phyloP scores from a whole-genome alignment of 2,329 filamentous ascomycete genomes.

The Beauveria pseudobassiana region DNA sequence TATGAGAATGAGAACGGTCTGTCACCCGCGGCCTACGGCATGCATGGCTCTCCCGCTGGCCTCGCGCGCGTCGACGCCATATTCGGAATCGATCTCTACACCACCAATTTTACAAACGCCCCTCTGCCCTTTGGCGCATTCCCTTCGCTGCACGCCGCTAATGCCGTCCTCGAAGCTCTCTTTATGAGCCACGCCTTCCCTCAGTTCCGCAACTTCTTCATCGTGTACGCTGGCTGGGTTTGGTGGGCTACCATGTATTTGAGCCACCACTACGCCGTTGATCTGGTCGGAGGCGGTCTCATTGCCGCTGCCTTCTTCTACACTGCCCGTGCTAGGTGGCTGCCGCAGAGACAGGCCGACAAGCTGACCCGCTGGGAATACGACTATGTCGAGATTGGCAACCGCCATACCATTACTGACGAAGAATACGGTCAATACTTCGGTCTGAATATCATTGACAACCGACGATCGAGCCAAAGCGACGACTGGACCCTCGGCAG shows the following conservation, averaged over 20 bases:
- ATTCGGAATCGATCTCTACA: conserved; percentile 89
- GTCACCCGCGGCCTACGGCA: conserved; percentile 85
- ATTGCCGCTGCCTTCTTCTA: conserved; percentile 75
- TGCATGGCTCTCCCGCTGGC: conserved; percentile 82
- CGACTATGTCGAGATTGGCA: conserved; percentile 82
- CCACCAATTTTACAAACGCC: conserved; percentile 81
- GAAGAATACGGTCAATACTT: conserved; percentile 42
- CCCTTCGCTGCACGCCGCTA: conserved; percentile 84
- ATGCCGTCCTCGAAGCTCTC: conserved; percentile 79
- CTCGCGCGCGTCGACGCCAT: conserved; percentile 82
- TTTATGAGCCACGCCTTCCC: conserved; percentile 95
- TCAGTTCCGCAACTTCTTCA: conserved; percentile 68
- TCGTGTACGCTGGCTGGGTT: conserved; percentile 82
- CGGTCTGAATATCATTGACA: conserved; percentile 38
- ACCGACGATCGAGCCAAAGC: conserved; percentile 47
- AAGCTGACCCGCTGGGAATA: conserved; percentile 93
- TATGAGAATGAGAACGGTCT: conserved; percentile 91
- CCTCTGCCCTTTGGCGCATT: conserved; percentile 93
- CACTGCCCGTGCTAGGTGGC: conserved; percentile 68
- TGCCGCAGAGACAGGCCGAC: conserved; percentile 74
- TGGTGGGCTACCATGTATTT: conserved; percentile 99
- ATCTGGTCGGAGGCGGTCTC: conserved; percentile 79
- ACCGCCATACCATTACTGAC: conserved; percentile 38
- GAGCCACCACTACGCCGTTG: conserved; percentile 93
- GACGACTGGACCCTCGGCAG: conserved; percentile 90